These are phyloP conservation scores for Tephrocybe rancida DNA, from an alignment of 768 basidiomycete genomes.

Conservation along the genomic window DNA sequence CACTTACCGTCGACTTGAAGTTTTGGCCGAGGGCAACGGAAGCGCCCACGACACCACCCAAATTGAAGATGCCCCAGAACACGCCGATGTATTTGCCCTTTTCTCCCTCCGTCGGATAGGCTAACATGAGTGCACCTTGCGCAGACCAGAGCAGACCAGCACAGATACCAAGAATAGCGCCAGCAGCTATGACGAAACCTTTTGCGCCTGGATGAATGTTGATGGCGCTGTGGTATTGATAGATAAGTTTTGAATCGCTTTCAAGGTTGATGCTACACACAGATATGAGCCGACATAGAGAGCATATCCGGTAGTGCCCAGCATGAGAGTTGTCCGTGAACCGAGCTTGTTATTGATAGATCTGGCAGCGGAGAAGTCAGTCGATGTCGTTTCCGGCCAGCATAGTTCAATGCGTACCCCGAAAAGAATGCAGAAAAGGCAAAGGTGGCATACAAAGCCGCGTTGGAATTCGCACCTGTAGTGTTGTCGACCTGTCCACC, in stretches of 20 bases:
- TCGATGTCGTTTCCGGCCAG: not conserved
- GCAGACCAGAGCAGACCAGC: constrained; percentile 79
- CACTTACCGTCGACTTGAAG: constrained; percentile 57
- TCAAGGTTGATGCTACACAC: constrained; percentile 38
- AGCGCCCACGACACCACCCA: constrained; percentile 80
- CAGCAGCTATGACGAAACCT: constrained; percentile 72
- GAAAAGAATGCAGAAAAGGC: constrained; percentile 43
- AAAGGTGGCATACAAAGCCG: constrained; percentile 64
- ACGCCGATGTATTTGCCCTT: constrained; percentile 82
- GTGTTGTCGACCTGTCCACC: constrained; percentile 72
- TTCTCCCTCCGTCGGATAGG: constrained; percentile 78
- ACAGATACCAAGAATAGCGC: constrained; percentile 74
- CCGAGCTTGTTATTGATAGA: constrained; percentile 84
- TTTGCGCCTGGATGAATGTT: constrained; percentile 68
- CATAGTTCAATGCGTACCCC: constrained; percentile 19
- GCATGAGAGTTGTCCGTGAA: constrained; percentile 65
- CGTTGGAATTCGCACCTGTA: constrained; percentile 70
- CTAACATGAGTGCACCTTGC: constrained; percentile 81
- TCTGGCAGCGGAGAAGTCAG: constrained; percentile 31
- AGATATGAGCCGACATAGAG: constrained; percentile 75
- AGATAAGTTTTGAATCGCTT: not conserved
- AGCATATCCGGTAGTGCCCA: constrained; percentile 78
- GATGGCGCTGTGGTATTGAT: constrained; percentile 46
- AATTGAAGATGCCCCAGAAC: constrained; percentile 85
- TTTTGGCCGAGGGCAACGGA: constrained; percentile 76